Conservation (phyloP, 2,329 filamentous ascomycete genomes). For the Calonectria pteridis region DNA sequence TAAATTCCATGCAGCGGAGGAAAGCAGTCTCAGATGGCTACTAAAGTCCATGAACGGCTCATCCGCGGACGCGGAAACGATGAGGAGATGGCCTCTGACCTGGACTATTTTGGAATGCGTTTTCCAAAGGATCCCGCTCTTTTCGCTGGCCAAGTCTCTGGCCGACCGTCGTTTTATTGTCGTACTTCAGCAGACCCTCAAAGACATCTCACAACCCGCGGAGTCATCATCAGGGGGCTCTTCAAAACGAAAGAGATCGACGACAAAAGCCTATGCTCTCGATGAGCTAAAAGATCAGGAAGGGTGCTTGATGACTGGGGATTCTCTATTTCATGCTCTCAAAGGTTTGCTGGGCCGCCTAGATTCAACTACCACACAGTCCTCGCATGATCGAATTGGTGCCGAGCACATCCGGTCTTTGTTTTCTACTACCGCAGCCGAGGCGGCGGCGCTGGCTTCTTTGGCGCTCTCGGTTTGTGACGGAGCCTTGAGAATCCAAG, state of each 20-base stretch:
- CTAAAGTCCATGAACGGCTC: constrained; percentile 70
- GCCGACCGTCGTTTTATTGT: constrained; percentile 76
- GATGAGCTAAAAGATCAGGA: constrained; percentile 53
- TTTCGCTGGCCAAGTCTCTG: constrained; percentile 78
- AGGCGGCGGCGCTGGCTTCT: constrained; percentile 59
- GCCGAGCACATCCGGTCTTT: constrained; percentile 70
- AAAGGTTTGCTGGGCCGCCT: constrained; percentile 61
- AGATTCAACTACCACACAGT: constrained; percentile 48
- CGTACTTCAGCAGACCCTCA: constrained; percentile 74
- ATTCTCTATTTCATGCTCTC: constrained; percentile 62
- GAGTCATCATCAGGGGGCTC: constrained; percentile 41
- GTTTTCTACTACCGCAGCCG: constrained; percentile 63
- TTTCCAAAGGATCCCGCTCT: constrained; percentile 74
- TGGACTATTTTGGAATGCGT: constrained; percentile 74
- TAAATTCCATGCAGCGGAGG: constrained; percentile 66
- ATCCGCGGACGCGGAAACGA: constrained; percentile 60
- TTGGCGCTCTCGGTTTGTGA: constrained; percentile 62
- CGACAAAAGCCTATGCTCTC: constrained; percentile 53
- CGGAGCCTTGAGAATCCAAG: constrained; percentile 49
- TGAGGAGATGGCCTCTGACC: constrained; percentile 67
- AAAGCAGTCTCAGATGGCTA: constrained; percentile 72
- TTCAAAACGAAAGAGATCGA: constrained; percentile 62
- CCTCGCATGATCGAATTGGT: constrained; percentile 63
- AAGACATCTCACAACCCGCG: constrained; percentile 63
- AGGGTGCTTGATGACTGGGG: constrained; percentile 60